Evolutionary conservation across 225 moss, liverwort and hornwort genomes (phyloP).

Genomic region (Anthoceros angustus): DNA sequence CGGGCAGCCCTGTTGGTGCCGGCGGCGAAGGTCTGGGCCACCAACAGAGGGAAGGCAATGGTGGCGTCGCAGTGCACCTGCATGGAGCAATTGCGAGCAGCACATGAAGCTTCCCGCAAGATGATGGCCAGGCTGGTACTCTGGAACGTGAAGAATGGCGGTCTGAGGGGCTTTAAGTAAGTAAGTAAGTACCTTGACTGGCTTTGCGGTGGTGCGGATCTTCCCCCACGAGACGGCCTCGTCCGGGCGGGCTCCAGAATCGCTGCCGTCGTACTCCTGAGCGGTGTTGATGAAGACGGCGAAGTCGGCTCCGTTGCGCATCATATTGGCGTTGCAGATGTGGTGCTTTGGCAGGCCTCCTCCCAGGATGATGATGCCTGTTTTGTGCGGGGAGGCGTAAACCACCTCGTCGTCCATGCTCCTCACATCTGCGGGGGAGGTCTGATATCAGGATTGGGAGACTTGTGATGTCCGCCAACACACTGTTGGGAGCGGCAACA

Average conservation of each 20-base stretch:
- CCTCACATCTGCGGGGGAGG: conserved; percentile 53
- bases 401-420: conserved; percentile 69
- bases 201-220: conserved; percentile 48
- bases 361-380: conserved; percentile 69
- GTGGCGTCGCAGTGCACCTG: conserved; percentile 62
- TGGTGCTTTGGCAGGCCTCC: conserved; percentile 97
- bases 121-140: neutral
- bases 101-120: neutral
- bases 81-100: neutral
- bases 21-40: conserved; percentile 40
- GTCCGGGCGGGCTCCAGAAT: conserved; percentile 92
- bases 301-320: conserved; percentile 97
- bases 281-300: conserved; percentile 95
- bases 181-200: conserved; percentile 52
- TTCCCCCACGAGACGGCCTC: conserved; percentile 99
- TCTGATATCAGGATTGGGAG: too few species aligned
- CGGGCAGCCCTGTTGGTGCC: conserved; percentile 18
- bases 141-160: neutral
- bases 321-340: conserved; percentile 97
- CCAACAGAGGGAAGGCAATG: conserved; percentile 49
- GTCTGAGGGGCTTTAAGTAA: neutral
- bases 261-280: conserved; percentile 96
- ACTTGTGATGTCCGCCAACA: too few species aligned
- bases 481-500: too few species aligned
- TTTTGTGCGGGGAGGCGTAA: conserved; percentile 58